Base-by-base conservation (phyloP, 2,329 filamentous ascomycete genomes). In the Trichoderma cornu-damae region DNA sequence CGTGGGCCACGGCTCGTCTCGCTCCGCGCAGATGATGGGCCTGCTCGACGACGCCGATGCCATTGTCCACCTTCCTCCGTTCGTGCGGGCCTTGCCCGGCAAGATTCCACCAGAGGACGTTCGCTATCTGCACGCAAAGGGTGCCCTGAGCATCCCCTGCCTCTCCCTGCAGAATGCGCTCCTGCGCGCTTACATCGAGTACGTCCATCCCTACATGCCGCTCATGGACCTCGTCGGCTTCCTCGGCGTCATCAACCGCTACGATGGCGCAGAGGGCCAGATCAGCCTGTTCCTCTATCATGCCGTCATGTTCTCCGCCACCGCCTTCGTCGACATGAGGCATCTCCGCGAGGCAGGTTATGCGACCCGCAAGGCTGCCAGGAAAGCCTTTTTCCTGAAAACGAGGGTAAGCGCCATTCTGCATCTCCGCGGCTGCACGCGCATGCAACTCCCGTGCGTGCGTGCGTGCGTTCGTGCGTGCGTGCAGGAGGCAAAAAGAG, bases 131-230 rank as follows among this genome's bases (percentile, higher is more conserved):
- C 82, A 86, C 61, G 82, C 85, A 68, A 96, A 96, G 76, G 91
- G 91, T 4, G 91, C 91, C 1, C 76, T 96, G 63, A 85, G 85
- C 1, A 81, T 96, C 38, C 93, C 93, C 2, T 78, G 82, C 38
- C 72, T 79, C 3, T 73, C 76, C 4, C 77, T 96, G 34, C 88
- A 93, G 66, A 90, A 89, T 69, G 90, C 91, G 59, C 79, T 96
- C 42, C 76, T 97, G 14, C 85, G 86, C 64, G 85, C 85, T 37
- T 96, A 94, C 66, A 80, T 93, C 60, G 89, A 96, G 74, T 96
- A 88, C 69, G 90, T 96, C 6, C 88, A 96, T 70, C 90, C 92
- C 1, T 96, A 90, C 70, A 96, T 96, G 90, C 93, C 93, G 22
- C 77, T 96, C 30, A 75, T 96, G 61, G 90, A 89, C 75, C 67